Evolutionary conservation across 2,329 filamentous ascomycete genomes (phyloP).

Genomic region (Lithohypha guttulata): DNA sequence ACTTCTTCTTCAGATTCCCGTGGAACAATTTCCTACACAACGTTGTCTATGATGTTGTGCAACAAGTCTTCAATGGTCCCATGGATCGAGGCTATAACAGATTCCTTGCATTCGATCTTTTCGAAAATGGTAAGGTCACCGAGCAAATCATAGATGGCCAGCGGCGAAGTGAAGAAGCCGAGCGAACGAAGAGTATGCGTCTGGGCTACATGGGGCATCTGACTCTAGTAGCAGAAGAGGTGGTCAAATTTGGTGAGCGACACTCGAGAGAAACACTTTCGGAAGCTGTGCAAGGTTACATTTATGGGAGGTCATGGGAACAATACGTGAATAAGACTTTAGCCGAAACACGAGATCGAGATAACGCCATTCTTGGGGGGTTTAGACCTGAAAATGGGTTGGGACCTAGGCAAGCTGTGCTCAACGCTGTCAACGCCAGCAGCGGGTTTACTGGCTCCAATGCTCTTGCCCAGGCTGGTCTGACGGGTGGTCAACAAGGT

Average conservation of each 20-base stretch:
- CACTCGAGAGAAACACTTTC: conserved; percentile 82
- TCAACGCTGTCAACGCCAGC: conserved; percentile 47
- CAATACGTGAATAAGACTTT: conserved; percentile 89
- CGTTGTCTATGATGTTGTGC: conserved; percentile 96
- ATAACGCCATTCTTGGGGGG: conserved; percentile 95
- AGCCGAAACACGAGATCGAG: conserved; percentile 84
- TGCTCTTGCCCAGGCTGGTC: conserved; percentile 67
- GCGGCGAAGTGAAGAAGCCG: conserved; percentile 71
- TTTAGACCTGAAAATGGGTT: conserved; percentile 85
- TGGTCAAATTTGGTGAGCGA: conserved; percentile 94
- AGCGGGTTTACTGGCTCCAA: conserved; percentile 51
- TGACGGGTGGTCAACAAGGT: conserved; percentile 51
- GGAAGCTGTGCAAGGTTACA: conserved; percentile 71
- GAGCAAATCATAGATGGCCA: conserved; percentile 88
- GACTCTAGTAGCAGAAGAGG: conserved; percentile 93
- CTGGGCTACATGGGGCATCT: conserved; percentile 98
- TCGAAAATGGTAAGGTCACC: conserved; percentile 81
- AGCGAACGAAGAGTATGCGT: conserved; percentile 72
- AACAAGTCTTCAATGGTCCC: conserved; percentile 96
- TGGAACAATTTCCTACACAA: conserved; percentile 99
- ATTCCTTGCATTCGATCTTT: conserved; percentile 79
- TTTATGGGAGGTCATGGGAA: conserved; percentile 84
- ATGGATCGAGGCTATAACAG: conserved; percentile 95
- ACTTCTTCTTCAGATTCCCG: conserved; percentile 95
- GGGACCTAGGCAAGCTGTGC: conserved; percentile 60